Evolutionary conservation across 371 early-diverging fungal genomes (phyloP).

Genomic region (Conidiobolus incongruus): DNA sequence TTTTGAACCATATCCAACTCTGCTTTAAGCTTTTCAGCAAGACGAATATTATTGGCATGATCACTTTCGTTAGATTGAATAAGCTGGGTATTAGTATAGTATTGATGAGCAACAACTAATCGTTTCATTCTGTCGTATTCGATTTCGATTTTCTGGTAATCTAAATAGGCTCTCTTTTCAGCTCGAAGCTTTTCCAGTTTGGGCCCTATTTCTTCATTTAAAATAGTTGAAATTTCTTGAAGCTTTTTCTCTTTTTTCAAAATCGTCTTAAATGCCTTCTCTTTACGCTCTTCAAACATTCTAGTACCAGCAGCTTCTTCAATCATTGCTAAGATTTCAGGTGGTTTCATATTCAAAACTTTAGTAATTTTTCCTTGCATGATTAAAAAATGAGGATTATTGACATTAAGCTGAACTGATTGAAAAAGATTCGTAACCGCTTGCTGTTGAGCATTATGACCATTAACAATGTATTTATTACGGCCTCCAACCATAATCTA

Average conservation of each 20-base stretch:
- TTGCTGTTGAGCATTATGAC: slow-evolving; percentile 74
- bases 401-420: slow-evolving; percentile 91
- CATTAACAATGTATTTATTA: slow-evolving; percentile 93
- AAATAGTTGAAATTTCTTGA: slow-evolving; percentile 62
- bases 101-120: slow-evolving; percentile 65
- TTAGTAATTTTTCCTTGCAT: slow-evolving; percentile 99
- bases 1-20: too few species aligned
- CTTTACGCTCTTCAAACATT: slow-evolving; percentile 95
- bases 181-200: slow-evolving; percentile 75
- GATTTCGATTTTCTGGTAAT: slow-evolving; percentile 74
- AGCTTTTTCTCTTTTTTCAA: slow-evolving; percentile 91
- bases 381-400: slow-evolving; percentile 95
- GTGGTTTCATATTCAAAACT: slow-evolving; percentile 97
- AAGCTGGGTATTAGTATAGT: slow-evolving; percentile 30
- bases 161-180: slow-evolving; percentile 74
- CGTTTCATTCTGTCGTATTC: slow-evolving; percentile 68
- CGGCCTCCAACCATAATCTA: slow-evolving; percentile 75
- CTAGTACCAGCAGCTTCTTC: slow-evolving; percentile 98
- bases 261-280: slow-evolving; percentile 83
- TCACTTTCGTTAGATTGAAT: too few species aligned
- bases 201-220: slow-evolving; percentile 81
- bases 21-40: too few species aligned
- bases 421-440: slow-evolving; percentile 82
- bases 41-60: too few species aligned
- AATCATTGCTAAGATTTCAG: slow-evolving; percentile 89